A percentile compares a stretch with the other conserved stretches of the same genome.
These are phyloP conservation scores for Phytophthora lateralis DNA, from an alignment of 352 stramenopile species.

Conservation along the genomic window DNA sequence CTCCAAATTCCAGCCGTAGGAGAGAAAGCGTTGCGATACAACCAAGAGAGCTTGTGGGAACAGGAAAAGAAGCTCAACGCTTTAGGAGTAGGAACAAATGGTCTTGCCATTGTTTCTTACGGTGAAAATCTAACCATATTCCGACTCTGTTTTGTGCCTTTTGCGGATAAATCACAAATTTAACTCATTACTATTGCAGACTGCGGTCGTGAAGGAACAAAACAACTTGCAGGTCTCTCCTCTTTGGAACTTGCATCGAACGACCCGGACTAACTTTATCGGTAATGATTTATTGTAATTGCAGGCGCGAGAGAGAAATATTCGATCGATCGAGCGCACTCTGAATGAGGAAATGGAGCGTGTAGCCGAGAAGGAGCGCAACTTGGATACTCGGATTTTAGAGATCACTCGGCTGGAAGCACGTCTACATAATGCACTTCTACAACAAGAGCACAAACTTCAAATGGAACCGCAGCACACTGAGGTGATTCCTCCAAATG, in stretches of 20 bases:
- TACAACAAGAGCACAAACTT: constrained; percentile 10
- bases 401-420: constrained; percentile 50
- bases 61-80: constrained; percentile 41
- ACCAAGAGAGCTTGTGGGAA: constrained; percentile 36
- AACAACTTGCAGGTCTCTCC: constrained; percentile 37
- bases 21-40: constrained; percentile 10
- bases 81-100: constrained; percentile 28
- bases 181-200: constrained; percentile 10
- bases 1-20: constrained; percentile 1
- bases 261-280: neutral
- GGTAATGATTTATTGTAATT: neutral
- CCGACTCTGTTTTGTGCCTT: neutral
- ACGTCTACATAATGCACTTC: constrained; percentile 50
- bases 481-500: constrained; percentile 1
- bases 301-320: constrained; percentile 42
- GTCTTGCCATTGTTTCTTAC: neutral
- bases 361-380: constrained; percentile 35
- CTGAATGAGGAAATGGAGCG: constrained; percentile 44
- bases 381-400: constrained; percentile 43
- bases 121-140: neutral
- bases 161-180: neutral
- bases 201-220: constrained; percentile 38
- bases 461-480: constrained; percentile 4
- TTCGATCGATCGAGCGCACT: constrained; percentile 36
- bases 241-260: neutral